phyloP scores from a whole-genome alignment of 1,284 basidiomycete species.

The Marasmius tenuissimus region DNA sequence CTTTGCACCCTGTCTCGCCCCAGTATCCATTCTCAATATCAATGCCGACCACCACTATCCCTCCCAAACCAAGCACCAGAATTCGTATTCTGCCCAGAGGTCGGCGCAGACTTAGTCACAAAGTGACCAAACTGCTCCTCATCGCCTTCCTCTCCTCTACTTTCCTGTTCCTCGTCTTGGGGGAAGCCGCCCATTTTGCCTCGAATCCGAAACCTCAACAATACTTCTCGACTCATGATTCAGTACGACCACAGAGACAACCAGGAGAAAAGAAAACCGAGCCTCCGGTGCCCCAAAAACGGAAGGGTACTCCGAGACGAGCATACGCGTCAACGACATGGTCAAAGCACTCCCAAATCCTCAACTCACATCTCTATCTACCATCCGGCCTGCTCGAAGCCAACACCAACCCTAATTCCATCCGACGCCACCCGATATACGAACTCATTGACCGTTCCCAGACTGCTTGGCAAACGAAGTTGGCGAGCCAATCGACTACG shows the following conservation, averaged over 20 bases:
- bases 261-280: background rate
- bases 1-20: no score
- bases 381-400: slow-evolving; percentile 36
- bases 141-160: no score
- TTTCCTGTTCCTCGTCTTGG: no score
- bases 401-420: slow-evolving; percentile 25
- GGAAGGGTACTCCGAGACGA: background rate
- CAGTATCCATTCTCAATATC: no score
- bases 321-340: slow-evolving; percentile 1
- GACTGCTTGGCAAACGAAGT: slow-evolving; percentile 48
- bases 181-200: no score
- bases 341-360: background rate
- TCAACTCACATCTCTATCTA: slow-evolving; percentile 21
- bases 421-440: slow-evolving; percentile 46
- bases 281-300: background rate
- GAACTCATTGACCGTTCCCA: slow-evolving; percentile 51
- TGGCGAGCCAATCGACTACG: slow-evolving; percentile 51
- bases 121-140: no score
- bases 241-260: background rate
- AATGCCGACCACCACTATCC: no score
- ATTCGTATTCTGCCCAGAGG: no score
- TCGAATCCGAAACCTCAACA: no score
- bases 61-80: no score
- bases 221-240: no score
- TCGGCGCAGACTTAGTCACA: no score